Evolutionary conservation across 2,329 filamentous ascomycete species (phyloP), one percentile per base, ranked within the genome.

Genomic region (Didymella exigua): DNA sequence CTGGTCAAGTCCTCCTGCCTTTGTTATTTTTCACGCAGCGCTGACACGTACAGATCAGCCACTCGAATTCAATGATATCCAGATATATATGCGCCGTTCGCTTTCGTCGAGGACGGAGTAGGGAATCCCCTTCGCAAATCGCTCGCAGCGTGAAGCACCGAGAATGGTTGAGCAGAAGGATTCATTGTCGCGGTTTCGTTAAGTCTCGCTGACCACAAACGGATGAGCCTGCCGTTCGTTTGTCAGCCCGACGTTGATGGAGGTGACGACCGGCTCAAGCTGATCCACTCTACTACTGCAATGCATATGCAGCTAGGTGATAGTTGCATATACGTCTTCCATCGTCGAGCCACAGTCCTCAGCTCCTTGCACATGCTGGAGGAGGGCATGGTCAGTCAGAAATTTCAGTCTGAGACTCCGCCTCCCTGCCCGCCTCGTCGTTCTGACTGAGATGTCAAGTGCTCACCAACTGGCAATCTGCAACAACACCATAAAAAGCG

Each of bases 281-380:
- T 51, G 51, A 51, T 53, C 61, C 64, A 60, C 67, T 64, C 67
- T 67, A 59, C 70, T 66, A 66, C 46, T 54, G 56, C 51, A 56
- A 18, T 71, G 71, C 71, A 74, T 73, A 74, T 74, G 71, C 71
- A 65, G 67, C 71, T 73, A 74, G 69, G 64, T 63, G 47, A 63
- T 66, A 54, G 68, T 54, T 67, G 69, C 70, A 72, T 71, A 49
- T 59, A 58, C 52, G 61, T 59, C 57, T 67, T 65, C 68, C 59
- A 63, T 65, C 62, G 57, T 66, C 56, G 65, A 66, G 67, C 67
- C 57, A 54, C 47, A 49, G 50, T 36, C 49, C 37, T 49, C 50
- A 59, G 54, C 57, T 53, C 53, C 63, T 59, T 62, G 62, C 62
- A 59, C 51, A 61, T 56, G 58, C 51, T 66, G 50, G 37, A 48